Conservation (phyloP, 768 basidiomycete species). For the Psilocybe cyanescens region DNA sequence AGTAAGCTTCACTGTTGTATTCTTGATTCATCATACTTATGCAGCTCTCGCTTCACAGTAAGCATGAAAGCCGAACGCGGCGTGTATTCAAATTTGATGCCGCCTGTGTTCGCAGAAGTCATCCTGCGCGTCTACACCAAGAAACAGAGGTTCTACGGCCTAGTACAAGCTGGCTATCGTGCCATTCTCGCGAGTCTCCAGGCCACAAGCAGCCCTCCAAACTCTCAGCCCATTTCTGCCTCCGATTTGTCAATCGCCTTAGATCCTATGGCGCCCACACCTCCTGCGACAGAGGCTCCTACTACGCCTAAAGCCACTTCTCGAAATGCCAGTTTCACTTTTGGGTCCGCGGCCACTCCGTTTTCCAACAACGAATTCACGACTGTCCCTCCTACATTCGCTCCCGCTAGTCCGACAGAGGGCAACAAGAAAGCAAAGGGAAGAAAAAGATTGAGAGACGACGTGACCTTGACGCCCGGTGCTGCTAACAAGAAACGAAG, state of each 20-base stretch:
- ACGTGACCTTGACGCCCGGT: not conserved
- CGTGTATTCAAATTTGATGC: conserved; percentile 69
- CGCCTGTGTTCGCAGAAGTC: conserved; percentile 69
- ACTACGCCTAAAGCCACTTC: conserved; percentile 38
- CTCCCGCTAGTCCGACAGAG: conserved; percentile 34
- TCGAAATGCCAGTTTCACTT: conserved; percentile 28
- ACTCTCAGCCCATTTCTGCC: not conserved
- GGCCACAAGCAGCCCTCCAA: conserved; percentile 8
- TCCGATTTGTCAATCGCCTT: not conserved
- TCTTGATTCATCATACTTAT: not conserved
- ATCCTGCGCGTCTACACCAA: conserved; percentile 72
- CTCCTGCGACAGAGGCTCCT: conserved; percentile 41
- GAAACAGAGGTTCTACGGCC: conserved; percentile 54
- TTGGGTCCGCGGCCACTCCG: conserved; percentile 22
- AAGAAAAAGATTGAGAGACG: conserved; percentile 16
- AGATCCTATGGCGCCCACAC: conserved; percentile 24
- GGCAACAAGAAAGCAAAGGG: conserved; percentile 11
- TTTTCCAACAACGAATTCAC: conserved; percentile 51
- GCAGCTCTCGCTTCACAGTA: conserved; percentile 32
- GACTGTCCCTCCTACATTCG: conserved; percentile 43
- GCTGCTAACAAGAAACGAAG: conserved; percentile 1
- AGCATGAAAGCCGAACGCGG: conserved; percentile 49
- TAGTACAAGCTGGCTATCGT: conserved; percentile 74
- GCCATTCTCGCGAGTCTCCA: conserved; percentile 35
- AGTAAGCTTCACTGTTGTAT: conserved; percentile 38